Evolutionary conservation across 2,329 filamentous ascomycete species (phyloP), one percentile per base, ranked within the genome.

Genomic region (Diaporthe australafricana): DNA sequence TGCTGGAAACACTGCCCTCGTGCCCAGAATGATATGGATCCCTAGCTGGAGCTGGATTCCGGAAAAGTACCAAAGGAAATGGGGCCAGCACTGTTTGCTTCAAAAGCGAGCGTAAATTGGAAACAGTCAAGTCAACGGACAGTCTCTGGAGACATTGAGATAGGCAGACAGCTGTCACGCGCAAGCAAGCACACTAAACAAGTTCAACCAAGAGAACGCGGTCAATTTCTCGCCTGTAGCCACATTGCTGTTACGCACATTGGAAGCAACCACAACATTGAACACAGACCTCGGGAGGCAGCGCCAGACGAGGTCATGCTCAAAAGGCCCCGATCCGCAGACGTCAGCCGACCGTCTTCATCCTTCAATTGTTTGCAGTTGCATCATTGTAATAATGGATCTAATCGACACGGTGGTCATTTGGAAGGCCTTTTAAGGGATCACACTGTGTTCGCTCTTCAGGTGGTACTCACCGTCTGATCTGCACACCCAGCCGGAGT

Each of bases 41-140:
- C 96, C 96, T 2, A 88, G 94, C 75, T 82, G 90, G 67, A 83
- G 87, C 0, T 82, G 94, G 48, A 84, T 98, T 17, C 95, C 95
- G 0, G 86, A 90, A 52, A 87, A 87, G 72, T 91, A 90, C 75
- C 89, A 87, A 76, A 89, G 96, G 71, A 91, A 90, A 81, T 98
- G 95, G 94, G 96, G 95, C 22, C 87, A 90, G 68, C 97, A 98
- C 81, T 99, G 96, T 81, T 85, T 99, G 67, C 83, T 98, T 75
- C 88, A 89, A 77, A 89, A 90, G 75, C 60, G 72, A 35, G 25
- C 53, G n/a, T 48, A 40, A 12, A 27, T 25, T 40, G 22, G 17
- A 52, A 32, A 12, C 2, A 11, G 17, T 32, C 16, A 47, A 12
- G 16, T 17, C 27, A 50, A 4, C 14, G 22, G 38, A 12, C 30